Conservation (phyloP, 805 yeast genomes). For the Candida vartiovaarae region DNA sequence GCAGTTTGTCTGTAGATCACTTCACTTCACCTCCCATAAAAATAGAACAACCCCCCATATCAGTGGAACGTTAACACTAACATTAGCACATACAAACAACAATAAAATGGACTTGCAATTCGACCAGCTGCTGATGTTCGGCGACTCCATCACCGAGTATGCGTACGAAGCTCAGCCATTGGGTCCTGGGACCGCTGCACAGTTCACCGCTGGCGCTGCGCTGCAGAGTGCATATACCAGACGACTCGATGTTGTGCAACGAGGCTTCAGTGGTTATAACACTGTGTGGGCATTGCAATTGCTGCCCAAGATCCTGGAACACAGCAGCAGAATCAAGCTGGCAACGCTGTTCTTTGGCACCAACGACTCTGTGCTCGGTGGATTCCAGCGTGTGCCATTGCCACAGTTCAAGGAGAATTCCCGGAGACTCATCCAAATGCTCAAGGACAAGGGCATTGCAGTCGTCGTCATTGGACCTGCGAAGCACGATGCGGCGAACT, state of each 20-base stretch:
- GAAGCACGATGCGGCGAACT: slow-evolving; percentile 38
- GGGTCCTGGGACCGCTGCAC: slow-evolving; percentile 17
- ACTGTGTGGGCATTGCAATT: slow-evolving; percentile 51
- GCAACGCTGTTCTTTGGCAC: slow-evolving; percentile 73
- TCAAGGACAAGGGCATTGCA: slow-evolving; percentile 36
- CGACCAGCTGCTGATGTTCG: slow-evolving; percentile 52
- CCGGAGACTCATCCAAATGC: slow-evolving; percentile 32
- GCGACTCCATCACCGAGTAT: slow-evolving; percentile 65
- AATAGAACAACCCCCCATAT: background rate
- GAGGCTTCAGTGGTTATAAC: slow-evolving; percentile 79
- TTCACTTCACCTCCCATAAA: no score
- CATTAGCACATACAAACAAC: background rate
- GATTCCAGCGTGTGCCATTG: slow-evolving; percentile 44
- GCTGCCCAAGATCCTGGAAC: slow-evolving; percentile 41
- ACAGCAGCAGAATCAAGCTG: slow-evolving; percentile 27
- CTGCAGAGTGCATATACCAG: slow-evolving; percentile 47
- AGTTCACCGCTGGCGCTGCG: slow-evolving; percentile 47
- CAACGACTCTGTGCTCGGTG: slow-evolving; percentile 55
- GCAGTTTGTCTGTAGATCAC: no score
- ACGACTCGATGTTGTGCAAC: slow-evolving; percentile 55
- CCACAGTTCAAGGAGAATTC: slow-evolving; percentile 44
- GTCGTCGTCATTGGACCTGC: slow-evolving; percentile 61
- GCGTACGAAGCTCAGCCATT: slow-evolving; percentile 31
- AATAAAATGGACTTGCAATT: slow-evolving; percentile 2
- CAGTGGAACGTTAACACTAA: background rate